A percentile compares a stretch with the other conserved stretches of the same genome.
phyloP scores from a whole-genome alignment of 2,329 filamentous ascomycete species.

The Xylaria sp. region DNA sequence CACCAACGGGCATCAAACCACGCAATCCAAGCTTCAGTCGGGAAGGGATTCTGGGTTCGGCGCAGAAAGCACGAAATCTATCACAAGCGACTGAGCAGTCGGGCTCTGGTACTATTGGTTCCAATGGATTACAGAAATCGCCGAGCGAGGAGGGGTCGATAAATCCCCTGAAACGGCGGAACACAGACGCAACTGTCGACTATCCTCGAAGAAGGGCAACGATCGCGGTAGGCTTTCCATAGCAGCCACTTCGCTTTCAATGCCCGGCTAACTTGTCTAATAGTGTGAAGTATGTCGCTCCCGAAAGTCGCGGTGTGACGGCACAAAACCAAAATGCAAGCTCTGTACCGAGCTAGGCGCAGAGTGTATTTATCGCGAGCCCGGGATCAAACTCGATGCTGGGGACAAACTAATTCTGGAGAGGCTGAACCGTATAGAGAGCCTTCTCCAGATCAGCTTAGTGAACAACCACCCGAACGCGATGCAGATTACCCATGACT shows the following conservation, averaged over 20 bases:
- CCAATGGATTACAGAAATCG: conserved; percentile 59
- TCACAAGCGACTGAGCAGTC: conserved; percentile 65
- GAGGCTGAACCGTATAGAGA: conserved; percentile 80
- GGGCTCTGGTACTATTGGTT: conserved; percentile 32
- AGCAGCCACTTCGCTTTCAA: conserved; percentile 19
- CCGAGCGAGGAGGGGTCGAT: conserved; percentile 62
- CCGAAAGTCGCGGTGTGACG: conserved; percentile 82
- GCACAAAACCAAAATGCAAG: conserved; percentile 83
- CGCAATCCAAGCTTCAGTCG: conserved; percentile 64
- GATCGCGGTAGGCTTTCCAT: conserved; percentile 67
- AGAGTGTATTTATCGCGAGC: conserved; percentile 86
- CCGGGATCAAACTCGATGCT: conserved; percentile 86
- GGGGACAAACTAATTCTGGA: conserved; percentile 89
- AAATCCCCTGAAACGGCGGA: conserved; percentile 69
- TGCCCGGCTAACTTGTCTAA: conserved; percentile 29
- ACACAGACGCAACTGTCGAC: conserved; percentile 70
- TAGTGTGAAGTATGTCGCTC: conserved; percentile 86
- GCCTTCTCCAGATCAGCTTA: conserved; percentile 77
- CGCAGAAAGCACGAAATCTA: conserved; percentile 65
- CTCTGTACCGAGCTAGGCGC: conserved; percentile 84
- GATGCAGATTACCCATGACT: conserved; percentile 69
- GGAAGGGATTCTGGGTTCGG: conserved; percentile 64
- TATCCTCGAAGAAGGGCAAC: conserved; percentile 73
- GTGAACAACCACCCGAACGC: conserved; percentile 61
- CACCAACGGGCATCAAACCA: conserved; percentile 61